Conservation (phyloP, 2,329 filamentous ascomycete species). For the Stachybotrys chartarum region DNA sequence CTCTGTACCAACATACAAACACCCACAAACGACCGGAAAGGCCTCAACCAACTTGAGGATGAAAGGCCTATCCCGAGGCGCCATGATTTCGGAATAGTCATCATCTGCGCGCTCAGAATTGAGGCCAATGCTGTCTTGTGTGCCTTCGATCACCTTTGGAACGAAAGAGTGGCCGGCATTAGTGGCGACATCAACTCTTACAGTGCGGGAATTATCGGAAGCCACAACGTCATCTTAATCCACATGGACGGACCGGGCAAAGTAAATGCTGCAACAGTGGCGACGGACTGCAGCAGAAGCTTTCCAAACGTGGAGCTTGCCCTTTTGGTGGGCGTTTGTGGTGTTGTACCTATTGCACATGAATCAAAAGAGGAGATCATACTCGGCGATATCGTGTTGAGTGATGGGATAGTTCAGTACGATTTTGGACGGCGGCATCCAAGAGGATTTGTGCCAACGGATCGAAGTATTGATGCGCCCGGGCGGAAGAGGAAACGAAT, state of each 20-base stretch:
- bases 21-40: background rate
- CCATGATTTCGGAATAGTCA: conserved; percentile 2
- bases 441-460: background rate
- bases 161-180: conserved; percentile 9
- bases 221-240: conserved; percentile 14
- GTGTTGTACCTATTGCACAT: conserved; percentile 8
- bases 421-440: background rate
- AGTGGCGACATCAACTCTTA: conserved; percentile 20
- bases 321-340: conserved; percentile 12
- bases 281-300: conserved; percentile 5
- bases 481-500: background rate
- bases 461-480: background rate
- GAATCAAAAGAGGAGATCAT: conserved; percentile 6
- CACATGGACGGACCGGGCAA: conserved; percentile 12
- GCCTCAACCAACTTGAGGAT: background rate
- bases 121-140: conserved; percentile 8
- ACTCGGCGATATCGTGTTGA: conserved; percentile 17
- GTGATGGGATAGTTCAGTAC: conserved; percentile 16
- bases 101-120: conserved; percentile 9
- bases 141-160: background rate
- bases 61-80: background rate
- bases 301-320: conserved; percentile 11
- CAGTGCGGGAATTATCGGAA: conserved; percentile 10
- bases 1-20: background rate
- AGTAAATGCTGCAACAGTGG: conserved; percentile 4